Evolutionary conservation across 2,329 filamentous ascomycete species (phyloP).

Genomic region (Onygenales sp.): DNA sequence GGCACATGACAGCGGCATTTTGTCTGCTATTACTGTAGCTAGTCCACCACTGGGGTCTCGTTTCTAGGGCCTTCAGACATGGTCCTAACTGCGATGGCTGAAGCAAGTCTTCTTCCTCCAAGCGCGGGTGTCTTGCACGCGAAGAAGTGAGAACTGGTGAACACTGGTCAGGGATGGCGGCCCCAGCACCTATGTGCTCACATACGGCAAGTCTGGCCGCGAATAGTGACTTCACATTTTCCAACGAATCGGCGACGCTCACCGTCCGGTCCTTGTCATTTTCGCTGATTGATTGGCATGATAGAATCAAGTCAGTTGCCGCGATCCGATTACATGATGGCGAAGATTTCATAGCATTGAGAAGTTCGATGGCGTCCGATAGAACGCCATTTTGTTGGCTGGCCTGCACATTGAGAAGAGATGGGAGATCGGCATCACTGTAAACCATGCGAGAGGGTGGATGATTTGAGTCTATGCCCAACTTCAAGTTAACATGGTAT

Average conservation of each 20-base stretch:
- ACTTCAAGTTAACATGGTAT: neutral
- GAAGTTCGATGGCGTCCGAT: constrained; percentile 32
- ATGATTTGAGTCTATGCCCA: constrained; percentile 3
- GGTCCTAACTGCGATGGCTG: constrained; percentile 28
- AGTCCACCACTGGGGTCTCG: constrained; percentile 51
- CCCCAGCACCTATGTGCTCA: constrained; percentile 47
- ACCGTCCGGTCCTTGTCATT: constrained; percentile 16
- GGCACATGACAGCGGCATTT: constrained; percentile 53
- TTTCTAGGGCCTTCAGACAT: constrained; percentile 47
- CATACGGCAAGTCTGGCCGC: constrained; percentile 55
- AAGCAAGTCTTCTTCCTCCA: constrained; percentile 6
- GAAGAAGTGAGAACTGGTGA: constrained; percentile 36
- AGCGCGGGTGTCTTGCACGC: constrained; percentile 11
- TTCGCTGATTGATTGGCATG: constrained; percentile 42
- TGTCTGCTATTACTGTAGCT: constrained; percentile 55
- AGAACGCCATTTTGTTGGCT: constrained; percentile 28
- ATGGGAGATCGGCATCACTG: constrained; percentile 18
- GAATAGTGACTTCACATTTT: constrained; percentile 46
- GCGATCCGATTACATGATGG: constrained; percentile 47
- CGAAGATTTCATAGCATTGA: constrained; percentile 36
- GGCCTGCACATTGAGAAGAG: constrained; percentile 16
- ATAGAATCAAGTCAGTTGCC: constrained; percentile 41
- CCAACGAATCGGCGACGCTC: constrained; percentile 25
- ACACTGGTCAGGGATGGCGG: constrained; percentile 43
- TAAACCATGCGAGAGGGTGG: neutral